Conservation (phyloP, 2,329 filamentous ascomycete species). For the Apiospora rasikravindrae region DNA sequence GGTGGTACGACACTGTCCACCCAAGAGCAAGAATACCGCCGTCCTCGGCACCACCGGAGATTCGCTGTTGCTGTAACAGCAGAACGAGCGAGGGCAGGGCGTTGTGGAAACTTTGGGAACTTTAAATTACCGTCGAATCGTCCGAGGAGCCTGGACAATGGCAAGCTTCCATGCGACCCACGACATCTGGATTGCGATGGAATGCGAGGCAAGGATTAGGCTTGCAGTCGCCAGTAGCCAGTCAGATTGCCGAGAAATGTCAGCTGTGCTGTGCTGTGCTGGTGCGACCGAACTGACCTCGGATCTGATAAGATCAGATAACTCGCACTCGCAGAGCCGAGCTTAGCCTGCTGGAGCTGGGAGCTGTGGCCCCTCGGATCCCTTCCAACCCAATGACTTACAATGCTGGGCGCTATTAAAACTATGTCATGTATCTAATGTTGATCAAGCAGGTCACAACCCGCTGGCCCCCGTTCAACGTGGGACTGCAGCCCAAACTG, state of each 20-base stretch:
- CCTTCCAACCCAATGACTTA: background rate
- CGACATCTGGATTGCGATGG: background rate
- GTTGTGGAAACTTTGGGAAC: background rate
- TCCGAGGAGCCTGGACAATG: background rate
- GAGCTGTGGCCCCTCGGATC: background rate
- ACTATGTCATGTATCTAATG: background rate
- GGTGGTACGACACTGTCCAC: slow-evolving; percentile 7
- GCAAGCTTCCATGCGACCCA: background rate
- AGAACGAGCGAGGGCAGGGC: background rate
- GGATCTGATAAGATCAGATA: slow-evolving; percentile 23
- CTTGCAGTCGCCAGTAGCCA: background rate
- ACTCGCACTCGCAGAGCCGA: slow-evolving; percentile 21
- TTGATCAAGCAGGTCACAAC: background rate
- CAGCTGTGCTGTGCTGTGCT: slow-evolving; percentile 17
- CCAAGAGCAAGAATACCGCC: background rate
- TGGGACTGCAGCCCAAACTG: background rate
- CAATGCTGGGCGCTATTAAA: background rate
- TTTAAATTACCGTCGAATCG: background rate
- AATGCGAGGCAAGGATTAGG: background rate
- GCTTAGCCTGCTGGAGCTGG: background rate
- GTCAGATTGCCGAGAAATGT: slow-evolving; percentile 14
- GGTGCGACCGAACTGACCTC: slow-evolving; percentile 1
- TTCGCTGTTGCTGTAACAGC: background rate
- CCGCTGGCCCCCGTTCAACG: background rate
- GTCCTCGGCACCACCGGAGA: background rate